phyloP scores from a whole-genome alignment of 2,329 filamentous ascomycete genomes.

The Bipolaris gigantea region DNA sequence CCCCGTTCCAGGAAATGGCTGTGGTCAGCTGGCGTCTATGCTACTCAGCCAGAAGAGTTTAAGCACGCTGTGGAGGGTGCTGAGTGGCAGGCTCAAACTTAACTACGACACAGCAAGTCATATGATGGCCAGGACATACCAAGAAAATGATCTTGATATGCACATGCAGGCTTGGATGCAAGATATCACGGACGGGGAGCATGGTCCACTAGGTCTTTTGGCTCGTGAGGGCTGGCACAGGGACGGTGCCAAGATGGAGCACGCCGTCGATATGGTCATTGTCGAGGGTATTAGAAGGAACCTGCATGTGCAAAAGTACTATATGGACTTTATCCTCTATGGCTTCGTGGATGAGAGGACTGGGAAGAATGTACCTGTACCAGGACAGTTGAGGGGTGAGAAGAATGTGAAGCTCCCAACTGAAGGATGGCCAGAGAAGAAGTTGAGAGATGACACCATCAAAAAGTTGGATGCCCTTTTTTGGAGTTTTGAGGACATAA shows the following conservation, averaged over 20 bases:
- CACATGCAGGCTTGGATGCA: slow-evolving; percentile 25
- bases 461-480: slow-evolving; percentile 7
- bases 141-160: slow-evolving; percentile 22
- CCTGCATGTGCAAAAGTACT: slow-evolving; percentile 57
- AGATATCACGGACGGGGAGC: slow-evolving; percentile 27
- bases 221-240: slow-evolving; percentile 51
- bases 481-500: not conserved
- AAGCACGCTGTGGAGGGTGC: slow-evolving; percentile 30
- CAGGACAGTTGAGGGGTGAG: slow-evolving; percentile 56
- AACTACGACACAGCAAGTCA: slow-evolving; percentile 31
- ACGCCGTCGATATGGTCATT: slow-evolving; percentile 41
- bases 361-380: slow-evolving; percentile 54
- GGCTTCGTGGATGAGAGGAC: slow-evolving; percentile 60
- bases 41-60: slow-evolving; percentile 61
- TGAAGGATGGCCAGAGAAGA: slow-evolving; percentile 6
- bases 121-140: slow-evolving; percentile 26
- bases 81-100: slow-evolving; percentile 58
- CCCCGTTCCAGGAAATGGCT: slow-evolving; percentile 59
- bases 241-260: slow-evolving; percentile 60
- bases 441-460: not conserved
- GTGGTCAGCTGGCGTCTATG: slow-evolving; percentile 43
- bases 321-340: slow-evolving; percentile 63
- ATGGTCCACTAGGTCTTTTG: slow-evolving; percentile 42
- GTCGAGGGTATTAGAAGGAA: slow-evolving; percentile 58
- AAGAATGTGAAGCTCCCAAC: slow-evolving; percentile 39